Percentiles rank a stretch among this genome's conserved stretches.
phyloP scores from a whole-genome alignment of 1,139 yeast genomes.

The Geotrichum aggregatum region DNA sequence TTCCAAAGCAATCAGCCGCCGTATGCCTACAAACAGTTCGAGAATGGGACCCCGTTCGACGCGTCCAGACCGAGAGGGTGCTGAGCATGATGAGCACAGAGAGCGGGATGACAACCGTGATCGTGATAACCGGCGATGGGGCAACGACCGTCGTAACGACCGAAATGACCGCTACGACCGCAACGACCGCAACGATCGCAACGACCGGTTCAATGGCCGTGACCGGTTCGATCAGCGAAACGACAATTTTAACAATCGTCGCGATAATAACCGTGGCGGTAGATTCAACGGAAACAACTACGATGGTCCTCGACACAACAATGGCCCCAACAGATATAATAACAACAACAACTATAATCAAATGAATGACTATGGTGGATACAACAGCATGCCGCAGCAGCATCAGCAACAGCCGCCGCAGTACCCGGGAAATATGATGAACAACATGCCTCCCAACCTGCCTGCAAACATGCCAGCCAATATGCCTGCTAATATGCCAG shows the following conservation, averaged over 20 bases:
- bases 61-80: conserved; percentile 20
- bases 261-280: conserved; percentile 12
- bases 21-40: conserved; percentile 53
- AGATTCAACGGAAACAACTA: background rate
- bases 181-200: conserved; percentile 13
- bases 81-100: conserved; percentile 16
- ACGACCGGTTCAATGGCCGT: conserved; percentile 4
- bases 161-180: conserved; percentile 10
- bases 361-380: conserved; percentile 12
- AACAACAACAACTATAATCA: conserved; percentile 9
- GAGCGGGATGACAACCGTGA: no score
- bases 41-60: conserved; percentile 82
- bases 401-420: conserved; percentile 5
- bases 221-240: background rate
- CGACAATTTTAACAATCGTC: background rate
- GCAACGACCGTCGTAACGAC: conserved; percentile 5
- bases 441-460: conserved; percentile 6
- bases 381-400: conserved; percentile 20
- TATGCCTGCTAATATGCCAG: conserved; percentile 13
- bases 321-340: background rate
- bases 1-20: conserved; percentile 67
- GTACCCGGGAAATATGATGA: background rate
- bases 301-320: conserved; percentile 1
- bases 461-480: conserved; percentile 1
- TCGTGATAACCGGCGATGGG: conserved; percentile 12